Percentiles rank a stretch among this genome's conserved stretches.
These are phyloP conservation scores for Podospora australis DNA, from an alignment of 495 filamentous ascomycete genomes.

Conservation along the genomic window DNA sequence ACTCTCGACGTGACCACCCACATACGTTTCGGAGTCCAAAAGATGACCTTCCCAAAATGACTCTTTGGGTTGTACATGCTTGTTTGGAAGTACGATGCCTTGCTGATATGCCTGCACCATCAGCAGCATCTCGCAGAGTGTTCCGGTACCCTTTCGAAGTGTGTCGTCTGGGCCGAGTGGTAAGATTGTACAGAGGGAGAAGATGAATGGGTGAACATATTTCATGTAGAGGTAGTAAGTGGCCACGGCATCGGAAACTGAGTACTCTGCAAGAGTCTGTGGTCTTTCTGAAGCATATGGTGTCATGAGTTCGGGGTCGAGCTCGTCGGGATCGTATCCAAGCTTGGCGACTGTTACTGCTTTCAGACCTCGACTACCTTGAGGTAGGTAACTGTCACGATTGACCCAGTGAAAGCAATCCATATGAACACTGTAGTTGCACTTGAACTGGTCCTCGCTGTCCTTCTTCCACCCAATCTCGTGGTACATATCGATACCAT, in stretches of 20 bases:
- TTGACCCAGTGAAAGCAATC: slow-evolving; percentile 99
- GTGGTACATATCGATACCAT: slow-evolving; percentile 98
- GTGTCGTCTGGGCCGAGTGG: slow-evolving; percentile 90
- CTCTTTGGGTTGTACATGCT: slow-evolving; percentile 85
- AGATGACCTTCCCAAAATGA: slow-evolving; percentile 95
- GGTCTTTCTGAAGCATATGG: slow-evolving; percentile 86
- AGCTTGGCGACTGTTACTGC: slow-evolving; percentile 96
- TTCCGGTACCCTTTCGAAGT: slow-evolving; percentile 91
- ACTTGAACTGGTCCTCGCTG: slow-evolving; percentile 91
- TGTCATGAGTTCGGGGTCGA: slow-evolving; percentile 98
- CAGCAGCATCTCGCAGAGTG: slow-evolving; percentile 95
- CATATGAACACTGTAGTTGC: slow-evolving; percentile 94
- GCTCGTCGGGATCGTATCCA: slow-evolving; percentile 95
- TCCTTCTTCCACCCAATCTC: slow-evolving; percentile 97
- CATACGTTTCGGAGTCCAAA: slow-evolving; percentile 94
- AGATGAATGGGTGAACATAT: slow-evolving; percentile 99
- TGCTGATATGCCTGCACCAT: slow-evolving; percentile 97
- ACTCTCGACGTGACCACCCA: slow-evolving; percentile 98
- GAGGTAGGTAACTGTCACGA: slow-evolving; percentile 94
- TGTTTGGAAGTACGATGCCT: slow-evolving; percentile 90
- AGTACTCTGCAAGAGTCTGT: slow-evolving; percentile 93
- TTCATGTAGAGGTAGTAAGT: slow-evolving; percentile 99
- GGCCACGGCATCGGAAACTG: slow-evolving; percentile 96
- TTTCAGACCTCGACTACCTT: slow-evolving; percentile 95
- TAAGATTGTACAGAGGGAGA: slow-evolving; percentile 94